Evolutionary conservation across 495 filamentous ascomycete species (phyloP).

Genomic region (Lasiosphaeriaceae sp.): DNA sequence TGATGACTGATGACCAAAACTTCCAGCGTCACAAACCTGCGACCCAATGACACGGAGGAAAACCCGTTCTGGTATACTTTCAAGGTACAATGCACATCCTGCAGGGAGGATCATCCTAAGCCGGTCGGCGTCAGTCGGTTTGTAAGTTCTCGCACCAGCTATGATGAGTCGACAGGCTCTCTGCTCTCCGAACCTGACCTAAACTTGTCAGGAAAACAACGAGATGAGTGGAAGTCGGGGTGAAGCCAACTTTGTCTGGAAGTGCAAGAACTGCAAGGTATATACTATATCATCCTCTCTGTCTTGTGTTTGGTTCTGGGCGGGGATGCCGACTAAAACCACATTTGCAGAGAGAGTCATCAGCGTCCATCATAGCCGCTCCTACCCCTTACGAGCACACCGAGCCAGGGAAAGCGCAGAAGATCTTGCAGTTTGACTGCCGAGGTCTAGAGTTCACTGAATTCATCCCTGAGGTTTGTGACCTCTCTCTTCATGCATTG

Average conservation of each 20-base stretch:
- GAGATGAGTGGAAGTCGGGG: constrained; percentile 88
- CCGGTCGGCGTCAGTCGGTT: constrained; percentile 82
- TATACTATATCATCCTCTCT: neutral
- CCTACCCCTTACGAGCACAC: constrained; percentile 65
- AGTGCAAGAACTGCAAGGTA: constrained; percentile 88
- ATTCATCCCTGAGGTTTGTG: constrained; percentile 77
- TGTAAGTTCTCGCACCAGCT: constrained; percentile 51
- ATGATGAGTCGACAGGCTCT: neutral
- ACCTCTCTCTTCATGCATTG: too few relatives aligned
- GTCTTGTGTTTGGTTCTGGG: too few relatives aligned
- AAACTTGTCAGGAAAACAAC: constrained; percentile 64
- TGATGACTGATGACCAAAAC: constrained; percentile 8
- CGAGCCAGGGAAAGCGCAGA: constrained; percentile 67
- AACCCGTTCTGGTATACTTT: constrained; percentile 93
- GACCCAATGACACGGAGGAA: constrained; percentile 73
- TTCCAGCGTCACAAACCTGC: constrained; percentile 81
- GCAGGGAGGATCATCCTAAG: constrained; percentile 86
- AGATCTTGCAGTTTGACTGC: constrained; percentile 87
- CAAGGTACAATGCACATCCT: constrained; percentile 94
- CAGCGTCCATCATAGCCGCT: constrained; percentile 61
- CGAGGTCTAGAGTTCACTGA: constrained; percentile 87
- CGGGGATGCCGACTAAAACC: neutral
- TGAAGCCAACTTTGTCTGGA: constrained; percentile 98
- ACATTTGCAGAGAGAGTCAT: constrained; percentile 49
- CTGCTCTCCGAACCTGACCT: neutral